These are phyloP conservation scores for Hexamita inflata DNA, from an alignment of 208 protist genomes.

Conservation along the genomic window DNA sequence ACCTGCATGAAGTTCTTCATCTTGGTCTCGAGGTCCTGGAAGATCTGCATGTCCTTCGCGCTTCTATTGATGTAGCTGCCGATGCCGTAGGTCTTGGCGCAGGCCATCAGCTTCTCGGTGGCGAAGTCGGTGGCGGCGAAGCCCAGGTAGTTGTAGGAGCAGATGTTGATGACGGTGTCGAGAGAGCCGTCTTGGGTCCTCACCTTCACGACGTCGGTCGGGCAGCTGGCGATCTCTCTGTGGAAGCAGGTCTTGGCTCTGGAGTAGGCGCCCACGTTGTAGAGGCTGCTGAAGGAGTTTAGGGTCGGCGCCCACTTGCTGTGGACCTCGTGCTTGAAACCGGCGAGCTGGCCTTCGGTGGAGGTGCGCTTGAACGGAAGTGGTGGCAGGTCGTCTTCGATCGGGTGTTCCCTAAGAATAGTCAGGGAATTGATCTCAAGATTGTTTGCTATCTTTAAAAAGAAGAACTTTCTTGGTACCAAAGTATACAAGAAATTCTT, in stretches of 20 bases:
- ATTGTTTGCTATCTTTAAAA: too few species aligned
- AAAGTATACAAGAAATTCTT: too few species aligned
- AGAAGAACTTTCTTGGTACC: too few species aligned
- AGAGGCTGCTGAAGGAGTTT: background rate
- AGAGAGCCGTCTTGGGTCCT: background rate
- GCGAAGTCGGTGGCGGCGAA: slow-evolving; percentile 70
- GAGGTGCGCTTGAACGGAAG: background rate
- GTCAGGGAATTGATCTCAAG: too few species aligned
- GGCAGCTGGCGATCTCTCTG: background rate
- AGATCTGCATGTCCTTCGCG: background rate
- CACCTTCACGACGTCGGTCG: background rate
- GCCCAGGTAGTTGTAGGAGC: slow-evolving; percentile 93
- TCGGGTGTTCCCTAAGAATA: too few species aligned
- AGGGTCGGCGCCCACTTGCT: background rate
- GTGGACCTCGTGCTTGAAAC: background rate
- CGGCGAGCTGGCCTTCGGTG: background rate
- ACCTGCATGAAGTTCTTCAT: slow-evolving; percentile 53
- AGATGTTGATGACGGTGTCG: slow-evolving; percentile 66
- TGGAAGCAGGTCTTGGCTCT: slow-evolving; percentile 4
- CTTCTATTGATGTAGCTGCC: background rate
- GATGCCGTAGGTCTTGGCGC: background rate
- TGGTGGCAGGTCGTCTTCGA: background rate
- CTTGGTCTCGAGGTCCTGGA: slow-evolving; percentile 43
- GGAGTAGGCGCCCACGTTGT: background rate
- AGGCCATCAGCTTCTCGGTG: background rate